Percentiles rank a stretch among this genome's conserved stretches.
phyloP scores from a whole-genome alignment of 2,329 filamentous ascomycete genomes.

The Cladosporium cucumerinum region DNA sequence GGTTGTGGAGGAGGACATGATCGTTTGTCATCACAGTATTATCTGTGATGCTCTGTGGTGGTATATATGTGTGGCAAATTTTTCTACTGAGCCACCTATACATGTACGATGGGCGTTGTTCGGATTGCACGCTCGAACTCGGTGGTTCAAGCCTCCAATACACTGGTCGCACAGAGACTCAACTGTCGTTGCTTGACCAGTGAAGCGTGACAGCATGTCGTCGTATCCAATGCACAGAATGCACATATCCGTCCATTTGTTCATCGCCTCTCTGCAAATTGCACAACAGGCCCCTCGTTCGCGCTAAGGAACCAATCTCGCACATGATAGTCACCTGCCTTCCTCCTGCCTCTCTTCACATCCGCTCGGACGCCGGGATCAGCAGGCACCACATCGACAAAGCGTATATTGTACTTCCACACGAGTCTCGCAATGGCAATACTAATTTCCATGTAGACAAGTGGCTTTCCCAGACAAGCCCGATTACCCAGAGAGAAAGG shows the following conservation, averaged over 20 bases:
- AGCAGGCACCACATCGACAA: slow-evolving; percentile 18
- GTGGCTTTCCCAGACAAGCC: slow-evolving; percentile 65
- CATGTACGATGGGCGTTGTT: neutral
- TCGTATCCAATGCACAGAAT: neutral
- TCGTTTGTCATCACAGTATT: neutral
- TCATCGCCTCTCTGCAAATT: slow-evolving; percentile 39
- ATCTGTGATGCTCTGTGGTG: neutral
- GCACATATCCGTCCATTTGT: neutral
- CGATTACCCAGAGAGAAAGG: slow-evolving; percentile 69
- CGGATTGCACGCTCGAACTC: neutral
- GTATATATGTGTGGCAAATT: neutral
- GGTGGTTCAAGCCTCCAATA: neutral
- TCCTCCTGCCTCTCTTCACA: slow-evolving; percentile 50
- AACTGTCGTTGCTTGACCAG: neutral
- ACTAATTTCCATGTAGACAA: slow-evolving; percentile 29
- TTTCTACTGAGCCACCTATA: neutral
- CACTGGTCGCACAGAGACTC: neutral
- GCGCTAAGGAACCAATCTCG: slow-evolving; percentile 69
- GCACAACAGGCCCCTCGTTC: slow-evolving; percentile 68
- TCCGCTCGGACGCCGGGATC: slow-evolving; percentile 50
- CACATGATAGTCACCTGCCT: slow-evolving; percentile 63
- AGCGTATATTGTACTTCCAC: slow-evolving; percentile 27
- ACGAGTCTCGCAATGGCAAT: slow-evolving; percentile 27
- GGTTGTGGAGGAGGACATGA: neutral
- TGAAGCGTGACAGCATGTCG: neutral